Base-by-base conservation (phyloP, 2,329 filamentous ascomycete species). In the Volutella citrinella region DNA sequence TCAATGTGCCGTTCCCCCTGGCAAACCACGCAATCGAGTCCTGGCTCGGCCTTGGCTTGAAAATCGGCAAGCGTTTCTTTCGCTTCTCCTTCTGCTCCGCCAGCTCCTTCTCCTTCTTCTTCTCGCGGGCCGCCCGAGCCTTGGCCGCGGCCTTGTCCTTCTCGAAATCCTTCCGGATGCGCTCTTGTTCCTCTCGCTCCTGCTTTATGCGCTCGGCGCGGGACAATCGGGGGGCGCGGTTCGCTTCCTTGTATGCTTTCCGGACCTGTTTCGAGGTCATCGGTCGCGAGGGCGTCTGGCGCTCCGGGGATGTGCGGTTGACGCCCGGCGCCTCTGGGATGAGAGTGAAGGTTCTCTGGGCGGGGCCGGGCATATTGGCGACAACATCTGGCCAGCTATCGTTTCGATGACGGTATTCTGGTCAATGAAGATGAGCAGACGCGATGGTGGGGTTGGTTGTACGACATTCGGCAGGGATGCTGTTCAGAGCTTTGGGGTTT, bases 21-120 rank as follows among this genome's bases (percentile, higher is more conserved):
- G 76, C 56, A 37, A 81, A 81, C 21, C 66, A 52, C 13, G 74
- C 63, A 42, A 82, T 76, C 0, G 70, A 76, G 25, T 70, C 70
- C 51, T 81, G 78, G 20, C 76, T 80, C 1, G 76, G 70, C 21
- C 69, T 64, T 5, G 76, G 71, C 10, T 63, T 64, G n/a, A 74
- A 64, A 5, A 78, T 56, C 11, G 78, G 78, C 38, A 76, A 36
- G 1, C 76, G 72, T 34, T 64, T 69, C 42, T 63, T 70, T 48
- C 60, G 72, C 57, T 69, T 75, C 32, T 63, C 67, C n/a, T 72
- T 67, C 27, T 58, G 61, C 38, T 71, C 69, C 7, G 64, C 65
- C 17, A 64, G 54, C 30, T 76, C 74, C 48, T 72, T 78, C 12
- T 68, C 71, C 39, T 68, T 72, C 54, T 76, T 79, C 57, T 68